phyloP scores from a whole-genome alignment of 306 rosid genomes.

The Ziziphus jujuba region DNA sequence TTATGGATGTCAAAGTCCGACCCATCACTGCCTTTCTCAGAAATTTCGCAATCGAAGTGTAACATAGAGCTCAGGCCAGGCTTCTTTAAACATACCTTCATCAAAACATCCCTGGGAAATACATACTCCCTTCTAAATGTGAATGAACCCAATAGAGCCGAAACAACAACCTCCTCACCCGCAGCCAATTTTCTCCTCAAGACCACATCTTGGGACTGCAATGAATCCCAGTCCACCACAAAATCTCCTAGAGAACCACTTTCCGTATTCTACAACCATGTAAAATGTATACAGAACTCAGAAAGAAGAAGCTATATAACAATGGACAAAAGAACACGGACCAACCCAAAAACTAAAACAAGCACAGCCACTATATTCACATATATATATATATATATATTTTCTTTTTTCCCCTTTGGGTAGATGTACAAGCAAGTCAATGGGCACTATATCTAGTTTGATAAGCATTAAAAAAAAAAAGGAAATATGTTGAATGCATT shows the following conservation, averaged over 20 bases:
- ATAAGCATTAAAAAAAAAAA: background rate
- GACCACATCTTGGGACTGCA: slow-evolving; percentile 58
- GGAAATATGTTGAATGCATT: background rate
- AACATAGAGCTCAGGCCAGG: slow-evolving; percentile 57
- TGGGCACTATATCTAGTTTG: background rate
- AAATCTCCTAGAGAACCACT: slow-evolving; percentile 53
- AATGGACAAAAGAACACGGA: too few species aligned
- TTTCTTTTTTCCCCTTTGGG: background rate
- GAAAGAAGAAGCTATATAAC: too few species aligned
- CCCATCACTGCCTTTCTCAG: slow-evolving; percentile 24
- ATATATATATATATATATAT: too few species aligned
- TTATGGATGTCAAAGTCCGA: slow-evolving; percentile 42
- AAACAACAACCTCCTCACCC: slow-evolving; percentile 74
- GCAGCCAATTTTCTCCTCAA: slow-evolving; percentile 54
- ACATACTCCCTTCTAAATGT: slow-evolving; percentile 15
- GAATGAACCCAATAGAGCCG: slow-evolving; percentile 61
- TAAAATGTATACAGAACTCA: too few species aligned
- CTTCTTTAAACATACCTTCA: slow-evolving; percentile 77
- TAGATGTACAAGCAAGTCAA: background rate
- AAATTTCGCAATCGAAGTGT: slow-evolving; percentile 69
- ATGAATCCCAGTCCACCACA: slow-evolving; percentile 55
- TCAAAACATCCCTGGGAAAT: slow-evolving; percentile 52
- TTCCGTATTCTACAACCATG: slow-evolving; percentile 37
- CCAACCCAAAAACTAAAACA: too few species aligned
- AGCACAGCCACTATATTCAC: background rate